These are phyloP conservation scores for Leccinum imitatum DNA, from an alignment of 768 basidiomycete genomes.

Conservation along the genomic window DNA sequence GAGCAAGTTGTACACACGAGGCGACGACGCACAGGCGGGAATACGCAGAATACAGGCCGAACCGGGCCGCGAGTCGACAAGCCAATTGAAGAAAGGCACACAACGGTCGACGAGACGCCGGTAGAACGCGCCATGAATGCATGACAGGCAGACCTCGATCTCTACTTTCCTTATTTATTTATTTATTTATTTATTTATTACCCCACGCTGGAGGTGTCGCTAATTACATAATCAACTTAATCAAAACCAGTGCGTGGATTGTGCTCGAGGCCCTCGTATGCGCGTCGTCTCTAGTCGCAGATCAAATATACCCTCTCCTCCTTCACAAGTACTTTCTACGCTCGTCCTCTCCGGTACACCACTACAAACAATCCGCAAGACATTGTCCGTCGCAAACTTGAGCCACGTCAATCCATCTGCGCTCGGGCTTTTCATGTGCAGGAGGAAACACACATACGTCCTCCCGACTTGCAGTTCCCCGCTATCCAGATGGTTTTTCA, in stretches of 20 bases:
- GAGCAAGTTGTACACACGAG: too few species aligned
- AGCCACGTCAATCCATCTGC: slow-evolving; percentile 19
- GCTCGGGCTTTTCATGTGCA: slow-evolving; percentile 8
- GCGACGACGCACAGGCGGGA: too few species aligned
- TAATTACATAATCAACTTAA: too few species aligned
- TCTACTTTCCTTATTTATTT: too few species aligned
- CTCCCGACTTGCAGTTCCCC: slow-evolving; percentile 18
- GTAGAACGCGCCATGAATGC: too few species aligned
- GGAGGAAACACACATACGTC: slow-evolving; percentile 25
- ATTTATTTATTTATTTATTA: too few species aligned
- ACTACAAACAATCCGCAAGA: slow-evolving; percentile 17
- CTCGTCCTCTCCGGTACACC: slow-evolving; percentile 1
- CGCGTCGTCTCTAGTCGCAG: slow-evolving; percentile 9
- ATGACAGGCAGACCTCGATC: too few species aligned
- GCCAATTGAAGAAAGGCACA: too few species aligned
- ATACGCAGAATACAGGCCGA: too few species aligned
- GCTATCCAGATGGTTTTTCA: background rate
- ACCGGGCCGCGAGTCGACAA: too few species aligned
- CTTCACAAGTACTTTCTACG: background rate
- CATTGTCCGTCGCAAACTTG: slow-evolving; percentile 26
- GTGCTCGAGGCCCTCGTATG: slow-evolving; percentile 17
- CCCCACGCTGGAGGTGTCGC: too few species aligned
- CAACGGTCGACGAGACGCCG: too few species aligned
- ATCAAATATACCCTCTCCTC: slow-evolving; percentile 1
- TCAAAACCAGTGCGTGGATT: background rate